Base-by-base conservation (phyloP, 148 eudicot genomes). In the Rhododendron griersonianum region DNA sequence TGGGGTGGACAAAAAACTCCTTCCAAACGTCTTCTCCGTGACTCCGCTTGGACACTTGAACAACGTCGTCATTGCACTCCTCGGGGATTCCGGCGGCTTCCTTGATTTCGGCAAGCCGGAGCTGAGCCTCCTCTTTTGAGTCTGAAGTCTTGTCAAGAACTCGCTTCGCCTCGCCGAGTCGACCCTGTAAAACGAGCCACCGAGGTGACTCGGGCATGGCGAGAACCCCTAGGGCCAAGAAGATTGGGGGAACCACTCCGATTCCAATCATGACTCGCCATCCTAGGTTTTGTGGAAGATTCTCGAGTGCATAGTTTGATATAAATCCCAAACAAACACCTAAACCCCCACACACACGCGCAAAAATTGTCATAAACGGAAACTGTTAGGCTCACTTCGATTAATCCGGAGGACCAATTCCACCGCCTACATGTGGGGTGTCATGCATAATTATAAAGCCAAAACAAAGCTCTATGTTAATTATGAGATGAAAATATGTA, bases 141-240 rank as follows among this genome's bases (percentile, higher is more conserved):
- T 90, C 87, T 0, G 90, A 88, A 25, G 88, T 87, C 41, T 81
- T 85, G 33, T 87, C 75, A 0, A 90, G 85, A 21, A 90, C 90
- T 14, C 9, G 28, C 83, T 80, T 85, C 0, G 92, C 92, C 25
- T 88, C 90, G 6, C 80, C 86, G 16, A 90, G 84, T 9, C 90
- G 87, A 6, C 90, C 90, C 11, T 88, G 92, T 87, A 90, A 25
- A 4, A 88, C 90, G 15, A 90, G 89, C 92, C 92, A 90, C 48
- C 90, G 84, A 0, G 92, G 92, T 14, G 92, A 90, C 65, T 90
- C 92, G 6, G 90, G 92, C 90, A 90, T 88, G 75, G 89, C 86
- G 4, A 90, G 21, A 14, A 90, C 90, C 5, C 87, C 89, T 0
- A 88, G 3, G 0, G 37, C 90, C 10, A 90, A 73, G 50, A 90